phyloP scores from a whole-genome alignment of 257 asterid species.

The Solanum habrochaites region DNA sequence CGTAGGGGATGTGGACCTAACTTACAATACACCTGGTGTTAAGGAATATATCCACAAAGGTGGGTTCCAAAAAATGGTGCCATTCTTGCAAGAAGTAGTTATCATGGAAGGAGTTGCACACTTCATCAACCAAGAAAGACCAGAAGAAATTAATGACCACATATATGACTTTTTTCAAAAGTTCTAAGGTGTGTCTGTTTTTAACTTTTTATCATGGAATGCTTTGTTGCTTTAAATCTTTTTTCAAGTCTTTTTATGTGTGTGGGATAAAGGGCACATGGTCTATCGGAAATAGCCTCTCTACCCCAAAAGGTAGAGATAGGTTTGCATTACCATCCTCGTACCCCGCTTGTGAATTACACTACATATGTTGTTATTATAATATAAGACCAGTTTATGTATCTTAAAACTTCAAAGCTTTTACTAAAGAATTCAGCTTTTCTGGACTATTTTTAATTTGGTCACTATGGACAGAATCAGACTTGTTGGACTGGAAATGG shows the following conservation, averaged over 20 bases:
- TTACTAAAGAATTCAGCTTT: not conserved
- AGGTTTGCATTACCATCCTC: not conserved
- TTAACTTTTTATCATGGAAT: not conserved
- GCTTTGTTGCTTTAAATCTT: not conserved
- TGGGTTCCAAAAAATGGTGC: constrained; percentile 23
- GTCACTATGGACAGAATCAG: not conserved
- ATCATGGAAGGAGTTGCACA: constrained; percentile 27
- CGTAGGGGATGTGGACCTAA: constrained; percentile 20
- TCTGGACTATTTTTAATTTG: not conserved
- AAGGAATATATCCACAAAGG: constrained; percentile 25
- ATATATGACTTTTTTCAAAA: constrained; percentile 18
- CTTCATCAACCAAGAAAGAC: constrained; percentile 28
- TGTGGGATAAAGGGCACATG: not conserved
- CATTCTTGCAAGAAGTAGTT: constrained; percentile 22
- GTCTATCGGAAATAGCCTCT: not conserved
- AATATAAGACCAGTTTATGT: not conserved
- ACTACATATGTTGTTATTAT: not conserved
- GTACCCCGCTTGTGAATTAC: not conserved
- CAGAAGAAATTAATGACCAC: constrained; percentile 16
- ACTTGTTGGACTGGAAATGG: not conserved
- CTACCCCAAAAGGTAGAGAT: not conserved
- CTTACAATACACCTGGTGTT: constrained; percentile 18
- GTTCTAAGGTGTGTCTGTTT: not conserved
- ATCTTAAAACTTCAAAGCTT: not conserved
- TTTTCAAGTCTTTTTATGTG: not conserved